phyloP scores from a whole-genome alignment of 2,329 filamentous ascomycete genomes.

The Epichloe brachyelytri region DNA sequence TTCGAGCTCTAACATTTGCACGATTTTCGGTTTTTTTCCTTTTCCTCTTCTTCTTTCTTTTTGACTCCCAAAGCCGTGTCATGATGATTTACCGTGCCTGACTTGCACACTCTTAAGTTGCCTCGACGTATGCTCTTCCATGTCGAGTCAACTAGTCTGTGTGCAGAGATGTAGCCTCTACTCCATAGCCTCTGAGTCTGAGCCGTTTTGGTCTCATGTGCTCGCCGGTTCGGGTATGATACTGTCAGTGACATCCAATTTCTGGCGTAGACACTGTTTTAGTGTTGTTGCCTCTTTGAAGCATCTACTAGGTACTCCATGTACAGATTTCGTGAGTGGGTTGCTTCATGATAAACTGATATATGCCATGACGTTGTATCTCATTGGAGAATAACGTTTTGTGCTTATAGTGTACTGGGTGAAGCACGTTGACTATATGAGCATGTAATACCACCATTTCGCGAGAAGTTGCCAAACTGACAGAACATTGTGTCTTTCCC shows the following conservation, averaged over 20 bases:
- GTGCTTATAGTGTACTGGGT: too few species aligned
- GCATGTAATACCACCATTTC: too few species aligned
- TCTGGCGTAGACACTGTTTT: slow-evolving; percentile 15
- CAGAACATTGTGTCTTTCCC: too few species aligned
- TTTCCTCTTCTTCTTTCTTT: background rate
- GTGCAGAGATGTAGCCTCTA: slow-evolving; percentile 64
- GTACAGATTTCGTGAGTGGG: slow-evolving; percentile 17
- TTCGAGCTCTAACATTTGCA: background rate
- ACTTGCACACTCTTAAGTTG: slow-evolving; percentile 94
- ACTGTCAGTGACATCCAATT: slow-evolving; percentile 16
- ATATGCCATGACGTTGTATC: slow-evolving; percentile 5
- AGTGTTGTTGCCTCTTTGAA: slow-evolving; percentile 15
- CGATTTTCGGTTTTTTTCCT: background rate
- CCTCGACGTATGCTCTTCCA: slow-evolving; percentile 57
- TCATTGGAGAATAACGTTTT: too few species aligned
- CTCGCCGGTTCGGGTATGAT: slow-evolving; percentile 17
- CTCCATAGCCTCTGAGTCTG: slow-evolving; percentile 25
- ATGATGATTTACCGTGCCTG: slow-evolving; percentile 3
- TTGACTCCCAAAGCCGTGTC: background rate
- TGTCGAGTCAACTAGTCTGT: slow-evolving; percentile 94
- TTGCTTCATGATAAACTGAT: slow-evolving; percentile 15
- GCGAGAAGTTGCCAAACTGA: too few species aligned
- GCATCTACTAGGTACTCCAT: slow-evolving; percentile 23
- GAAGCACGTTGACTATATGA: too few species aligned
- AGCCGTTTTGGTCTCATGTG: slow-evolving; percentile 38